Percentiles rank a stretch among this genome's conserved stretches.
These are phyloP conservation scores for Suzukiozyma palmioleophila DNA, from an alignment of 1,139 yeast species.

Conservation along the genomic window DNA sequence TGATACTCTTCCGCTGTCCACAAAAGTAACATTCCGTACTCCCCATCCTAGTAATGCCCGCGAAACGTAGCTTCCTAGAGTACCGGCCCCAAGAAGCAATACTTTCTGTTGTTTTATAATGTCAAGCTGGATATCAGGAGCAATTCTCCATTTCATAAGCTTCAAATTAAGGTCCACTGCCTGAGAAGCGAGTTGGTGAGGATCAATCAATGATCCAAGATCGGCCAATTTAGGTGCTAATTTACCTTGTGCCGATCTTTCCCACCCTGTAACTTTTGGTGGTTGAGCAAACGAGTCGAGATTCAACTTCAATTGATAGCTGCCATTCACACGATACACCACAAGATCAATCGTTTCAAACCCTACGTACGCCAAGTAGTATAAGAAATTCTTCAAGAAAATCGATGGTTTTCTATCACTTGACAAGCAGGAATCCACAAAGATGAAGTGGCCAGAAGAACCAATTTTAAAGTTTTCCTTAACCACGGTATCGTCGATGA, in stretches of 20 bases:
- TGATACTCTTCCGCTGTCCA: conserved; percentile 85
- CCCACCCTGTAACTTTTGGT: conserved; percentile 79
- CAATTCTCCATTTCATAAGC: conserved; percentile 95
- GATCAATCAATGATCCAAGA: conserved; percentile 75
- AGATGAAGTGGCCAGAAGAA: conserved; percentile 34
- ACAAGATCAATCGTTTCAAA: conserved; percentile 36
- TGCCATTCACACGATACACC: conserved; percentile 18
- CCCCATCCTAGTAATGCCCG: conserved; percentile 94
- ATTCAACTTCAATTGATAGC: conserved; percentile 22
- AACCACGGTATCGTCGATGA: conserved; percentile 1
- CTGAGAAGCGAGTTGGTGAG: conserved; percentile 77
- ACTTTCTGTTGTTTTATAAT: conserved; percentile 56
- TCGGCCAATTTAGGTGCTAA: conserved; percentile 81
- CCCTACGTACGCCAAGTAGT: conserved; percentile 44
- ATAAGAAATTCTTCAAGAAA: conserved; percentile 62
- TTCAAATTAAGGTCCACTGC: conserved; percentile 87
- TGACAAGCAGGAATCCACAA: conserved; percentile 57
- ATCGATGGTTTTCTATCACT: conserved; percentile 48
- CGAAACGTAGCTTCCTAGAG: conserved; percentile 88
- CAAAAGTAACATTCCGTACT: conserved; percentile 74
- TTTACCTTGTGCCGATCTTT: conserved; percentile 67
- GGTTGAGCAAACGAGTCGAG: conserved; percentile 10
- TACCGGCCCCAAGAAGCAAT: conserved; percentile 90
- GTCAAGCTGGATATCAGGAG: conserved; percentile 74
- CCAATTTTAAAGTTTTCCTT: conserved; percentile 9